phyloP scores from a whole-genome alignment of 495 filamentous ascomycete species.

The Astrothelium macrocarpum region DNA sequence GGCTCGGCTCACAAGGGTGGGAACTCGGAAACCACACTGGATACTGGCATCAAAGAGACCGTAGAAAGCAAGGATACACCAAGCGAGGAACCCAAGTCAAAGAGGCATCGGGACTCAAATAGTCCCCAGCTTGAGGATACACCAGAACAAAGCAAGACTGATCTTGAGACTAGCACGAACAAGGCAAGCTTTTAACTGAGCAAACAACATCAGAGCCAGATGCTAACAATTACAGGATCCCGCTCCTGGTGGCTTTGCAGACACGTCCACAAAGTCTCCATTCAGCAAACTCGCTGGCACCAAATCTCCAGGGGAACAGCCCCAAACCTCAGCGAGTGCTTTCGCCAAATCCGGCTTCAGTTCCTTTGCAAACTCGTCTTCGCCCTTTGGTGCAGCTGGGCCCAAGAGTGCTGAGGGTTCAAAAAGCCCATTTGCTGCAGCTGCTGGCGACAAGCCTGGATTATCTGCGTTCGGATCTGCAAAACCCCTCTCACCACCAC shows the following conservation, averaged over 20 bases:
- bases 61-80: not conserved
- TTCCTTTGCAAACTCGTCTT: slow-evolving; percentile 39
- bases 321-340: slow-evolving; percentile 38
- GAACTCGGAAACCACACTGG: not conserved
- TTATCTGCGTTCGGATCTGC: slow-evolving; percentile 7
- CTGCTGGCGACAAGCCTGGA: slow-evolving; percentile 15
- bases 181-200: not conserved
- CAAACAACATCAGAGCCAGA: not conserved
- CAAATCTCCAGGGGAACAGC: slow-evolving; percentile 15
- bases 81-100: slow-evolving; percentile 19
- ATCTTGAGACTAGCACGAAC: not conserved
- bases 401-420: slow-evolving; percentile 29
- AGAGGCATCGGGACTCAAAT: slow-evolving; percentile 22
- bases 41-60: not conserved
- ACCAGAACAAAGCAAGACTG: slow-evolving; percentile 11
- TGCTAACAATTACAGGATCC: slow-evolving; percentile 28
- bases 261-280: slow-evolving; percentile 29
- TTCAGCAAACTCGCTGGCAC: slow-evolving; percentile 23
- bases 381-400: slow-evolving; percentile 43
- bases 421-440: slow-evolving; percentile 19
- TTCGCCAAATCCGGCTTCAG: slow-evolving; percentile 46
- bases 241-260: slow-evolving; percentile 43
- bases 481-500: not conserved
- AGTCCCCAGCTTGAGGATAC: slow-evolving; percentile 13
- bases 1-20: not conserved